These are phyloP conservation scores for Fusarium sp. DNA, from an alignment of 2,329 filamentous ascomycete genomes.

Conservation along the genomic window DNA sequence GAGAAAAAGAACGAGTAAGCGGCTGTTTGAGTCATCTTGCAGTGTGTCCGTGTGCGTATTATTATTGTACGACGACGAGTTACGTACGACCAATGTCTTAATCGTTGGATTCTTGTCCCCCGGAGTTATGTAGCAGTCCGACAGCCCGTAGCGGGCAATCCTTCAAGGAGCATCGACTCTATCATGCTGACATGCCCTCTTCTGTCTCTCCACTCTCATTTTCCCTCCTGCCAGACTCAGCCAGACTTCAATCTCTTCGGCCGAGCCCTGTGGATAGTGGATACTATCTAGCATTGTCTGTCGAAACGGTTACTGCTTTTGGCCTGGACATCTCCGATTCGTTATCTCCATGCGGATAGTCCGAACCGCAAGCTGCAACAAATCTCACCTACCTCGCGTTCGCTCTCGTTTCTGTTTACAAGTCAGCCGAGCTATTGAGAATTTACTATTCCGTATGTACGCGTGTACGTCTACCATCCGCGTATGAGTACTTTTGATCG, in stretches of 20 bases:
- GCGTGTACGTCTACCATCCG: too few species aligned
- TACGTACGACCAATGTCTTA: not conserved
- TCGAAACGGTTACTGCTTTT: constrained; percentile 46
- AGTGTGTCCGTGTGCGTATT: not conserved
- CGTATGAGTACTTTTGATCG: too few species aligned
- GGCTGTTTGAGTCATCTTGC: constrained; percentile 35
- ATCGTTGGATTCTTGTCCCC: not conserved
- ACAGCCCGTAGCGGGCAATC: constrained; percentile 29
- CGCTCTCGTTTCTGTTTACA: constrained; percentile 9
- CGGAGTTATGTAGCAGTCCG: constrained; percentile 45
- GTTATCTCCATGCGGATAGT: not conserved
- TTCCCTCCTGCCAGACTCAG: constrained; percentile 12
- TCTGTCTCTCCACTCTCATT: constrained; percentile 18
- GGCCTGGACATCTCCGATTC: not conserved
- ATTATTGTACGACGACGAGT: not conserved
- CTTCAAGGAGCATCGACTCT: not conserved
- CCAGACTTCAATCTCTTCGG: constrained; percentile 9
- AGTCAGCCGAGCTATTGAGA: too few species aligned
- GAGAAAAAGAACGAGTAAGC: constrained; percentile 1
- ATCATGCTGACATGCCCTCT: not conserved
- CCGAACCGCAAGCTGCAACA: not conserved
- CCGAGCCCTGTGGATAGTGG: constrained; percentile 24
- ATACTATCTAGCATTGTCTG: not conserved
- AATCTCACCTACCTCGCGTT: constrained; percentile 15
- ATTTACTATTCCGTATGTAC: too few species aligned